phyloP scores from a whole-genome alignment of 108 stramenopile species.

The Nitzschia sp. region DNA sequence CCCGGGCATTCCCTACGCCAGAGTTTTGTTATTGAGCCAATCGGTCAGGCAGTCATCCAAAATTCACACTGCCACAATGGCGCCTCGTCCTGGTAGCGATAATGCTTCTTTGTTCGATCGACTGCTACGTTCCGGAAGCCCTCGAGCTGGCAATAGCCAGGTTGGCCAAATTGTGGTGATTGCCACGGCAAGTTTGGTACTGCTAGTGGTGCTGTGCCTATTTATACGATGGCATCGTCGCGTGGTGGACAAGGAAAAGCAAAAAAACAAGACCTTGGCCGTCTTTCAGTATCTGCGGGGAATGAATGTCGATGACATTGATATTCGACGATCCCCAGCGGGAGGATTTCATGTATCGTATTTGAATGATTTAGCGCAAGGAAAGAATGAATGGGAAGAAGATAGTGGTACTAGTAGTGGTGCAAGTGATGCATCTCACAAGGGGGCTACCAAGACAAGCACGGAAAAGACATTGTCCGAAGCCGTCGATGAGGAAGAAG shows the following conservation, averaged over 20 bases:
- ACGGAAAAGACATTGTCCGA: not conserved
- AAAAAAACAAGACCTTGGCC: not conserved
- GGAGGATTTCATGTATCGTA: constrained; percentile 27
- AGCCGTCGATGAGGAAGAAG: not conserved
- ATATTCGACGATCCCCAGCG: constrained; percentile 23
- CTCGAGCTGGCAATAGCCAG: not conserved
- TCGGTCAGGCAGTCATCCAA: too few species aligned
- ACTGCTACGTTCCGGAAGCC: not conserved
- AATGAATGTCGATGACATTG: constrained; percentile 22
- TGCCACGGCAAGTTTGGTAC: not conserved
- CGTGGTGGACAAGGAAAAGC: not conserved
- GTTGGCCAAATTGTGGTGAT: not conserved
- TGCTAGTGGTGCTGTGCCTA: not conserved
- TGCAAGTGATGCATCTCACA: not conserved
- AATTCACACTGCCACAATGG: too few species aligned
- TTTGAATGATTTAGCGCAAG: constrained; percentile 19
- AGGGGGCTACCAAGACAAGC: not conserved
- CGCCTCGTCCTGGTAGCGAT: not conserved
- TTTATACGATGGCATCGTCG: not conserved
- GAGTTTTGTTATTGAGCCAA: too few species aligned
- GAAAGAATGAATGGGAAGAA: constrained; percentile 1
- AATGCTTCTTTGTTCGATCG: not conserved
- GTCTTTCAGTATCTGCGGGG: constrained; percentile 6
- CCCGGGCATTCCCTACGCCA: not conserved
- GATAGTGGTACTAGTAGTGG: not conserved